Conservation (phyloP, 106 monocot species). For the Platanthera zijinensis region DNA sequence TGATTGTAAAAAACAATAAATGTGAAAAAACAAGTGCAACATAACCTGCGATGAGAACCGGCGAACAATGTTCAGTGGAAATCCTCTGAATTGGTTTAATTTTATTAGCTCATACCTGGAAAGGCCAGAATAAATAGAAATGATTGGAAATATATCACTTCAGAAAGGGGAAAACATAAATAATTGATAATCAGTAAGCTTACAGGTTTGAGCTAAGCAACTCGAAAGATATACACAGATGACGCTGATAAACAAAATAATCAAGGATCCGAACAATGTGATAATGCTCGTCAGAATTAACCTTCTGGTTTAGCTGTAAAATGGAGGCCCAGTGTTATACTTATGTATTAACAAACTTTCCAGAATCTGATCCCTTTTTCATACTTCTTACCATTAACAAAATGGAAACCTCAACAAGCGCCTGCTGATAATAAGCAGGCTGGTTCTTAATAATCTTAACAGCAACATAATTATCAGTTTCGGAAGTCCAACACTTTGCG, state of each 20-base stretch:
- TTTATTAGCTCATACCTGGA: conserved; percentile 77
- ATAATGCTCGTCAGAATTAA: conserved; percentile 61
- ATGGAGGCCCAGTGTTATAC: not conserved
- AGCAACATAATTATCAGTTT: conserved; percentile 71
- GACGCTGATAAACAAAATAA: conserved; percentile 65
- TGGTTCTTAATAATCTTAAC: conserved; percentile 96
- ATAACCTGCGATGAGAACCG: conserved; percentile 85
- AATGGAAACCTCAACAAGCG: conserved; percentile 74
- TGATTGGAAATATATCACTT: conserved; percentile 1
- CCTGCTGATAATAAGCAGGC: conserved; percentile 86
- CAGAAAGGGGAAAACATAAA: not conserved
- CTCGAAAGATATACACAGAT: conserved; percentile 96
- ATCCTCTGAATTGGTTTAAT: conserved; percentile 69
- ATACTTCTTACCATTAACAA: conserved; percentile 41
- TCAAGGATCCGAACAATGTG: conserved; percentile 93
- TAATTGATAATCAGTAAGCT: conserved; percentile 12
- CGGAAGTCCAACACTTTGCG: conserved; percentile 74
- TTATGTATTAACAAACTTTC: not conserved
- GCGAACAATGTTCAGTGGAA: conserved; percentile 61
- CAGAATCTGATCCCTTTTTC: not conserved
- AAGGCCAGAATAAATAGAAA: conserved; percentile 7
- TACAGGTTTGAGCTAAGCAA: conserved; percentile 95
- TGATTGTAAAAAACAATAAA: not conserved
- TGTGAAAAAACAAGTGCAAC: not conserved
- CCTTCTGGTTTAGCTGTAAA: conserved; percentile 76